phyloP scores from a whole-genome alignment of 495 filamentous ascomycete genomes.

The Lindgomyces ingoldianus region DNA sequence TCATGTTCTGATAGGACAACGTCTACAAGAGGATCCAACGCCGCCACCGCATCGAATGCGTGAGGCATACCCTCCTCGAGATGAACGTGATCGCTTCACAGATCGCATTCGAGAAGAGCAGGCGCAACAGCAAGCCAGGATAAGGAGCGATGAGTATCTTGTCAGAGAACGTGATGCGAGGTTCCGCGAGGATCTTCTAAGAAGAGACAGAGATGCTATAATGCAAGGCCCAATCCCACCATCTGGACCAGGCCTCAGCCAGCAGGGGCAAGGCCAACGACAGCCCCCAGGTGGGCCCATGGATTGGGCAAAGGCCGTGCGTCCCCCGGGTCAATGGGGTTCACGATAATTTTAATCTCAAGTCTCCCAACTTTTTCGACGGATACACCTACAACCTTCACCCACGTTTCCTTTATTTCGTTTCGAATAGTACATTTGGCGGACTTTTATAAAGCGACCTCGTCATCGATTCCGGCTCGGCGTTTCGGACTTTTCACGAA shows the following conservation, averaged over 20 bases:
- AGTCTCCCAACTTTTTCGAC: no score
- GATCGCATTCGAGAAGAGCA: constrained; percentile 35
- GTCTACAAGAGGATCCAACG: constrained; percentile 14
- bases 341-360: no score
- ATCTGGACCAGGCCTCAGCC: background rate
- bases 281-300: background rate
- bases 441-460: no score
- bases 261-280: constrained; percentile 27
- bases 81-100: constrained; percentile 17
- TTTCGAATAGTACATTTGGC: no score
- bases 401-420: no score
- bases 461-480: no score
- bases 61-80: constrained; percentile 14
- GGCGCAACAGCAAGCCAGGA: constrained; percentile 15
- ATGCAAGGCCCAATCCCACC: background rate
- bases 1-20: constrained; percentile 1
- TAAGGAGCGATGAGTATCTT: constrained; percentile 8
- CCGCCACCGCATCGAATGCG: constrained; percentile 13
- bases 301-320: constrained; percentile 21
- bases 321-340: no score
- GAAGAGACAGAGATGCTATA: constrained; percentile 9
- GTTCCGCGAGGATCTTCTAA: constrained; percentile 8
- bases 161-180: constrained; percentile 9
- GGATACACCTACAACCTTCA: no score
- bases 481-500: no score